These are phyloP conservation scores for Myxozyma monticola DNA, from an alignment of 805 yeast genomes.

Conservation along the genomic window DNA sequence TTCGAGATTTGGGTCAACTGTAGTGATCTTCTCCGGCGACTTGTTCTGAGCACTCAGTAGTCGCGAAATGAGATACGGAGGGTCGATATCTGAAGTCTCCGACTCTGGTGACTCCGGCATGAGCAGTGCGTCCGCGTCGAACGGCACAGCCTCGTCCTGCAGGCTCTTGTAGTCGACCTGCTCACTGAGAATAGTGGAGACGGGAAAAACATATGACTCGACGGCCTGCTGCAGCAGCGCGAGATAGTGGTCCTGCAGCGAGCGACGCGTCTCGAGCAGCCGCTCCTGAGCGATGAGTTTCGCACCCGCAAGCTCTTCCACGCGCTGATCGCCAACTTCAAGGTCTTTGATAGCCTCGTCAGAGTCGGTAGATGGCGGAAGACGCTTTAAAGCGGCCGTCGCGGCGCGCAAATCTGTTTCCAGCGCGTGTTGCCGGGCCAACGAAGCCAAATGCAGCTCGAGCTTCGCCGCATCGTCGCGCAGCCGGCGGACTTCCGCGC, in stretches of 20 bases:
- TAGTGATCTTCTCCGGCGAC: background rate
- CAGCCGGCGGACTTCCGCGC: background rate
- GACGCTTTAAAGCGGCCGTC: background rate
- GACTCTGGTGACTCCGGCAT: background rate
- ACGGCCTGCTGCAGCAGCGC: conserved; percentile 8
- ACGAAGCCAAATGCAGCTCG: background rate
- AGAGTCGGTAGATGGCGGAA: background rate
- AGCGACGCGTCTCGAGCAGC: conserved; percentile 6
- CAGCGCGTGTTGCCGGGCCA: conserved; percentile 2
- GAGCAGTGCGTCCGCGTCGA: conserved; percentile 8
- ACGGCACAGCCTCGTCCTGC: background rate
- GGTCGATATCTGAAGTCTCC: background rate
- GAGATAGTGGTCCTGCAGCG: conserved; percentile 4
- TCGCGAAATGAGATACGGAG: background rate
- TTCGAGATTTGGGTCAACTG: background rate
- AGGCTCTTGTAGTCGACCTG: background rate
- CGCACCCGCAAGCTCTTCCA: too few species aligned
- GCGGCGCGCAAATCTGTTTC: background rate
- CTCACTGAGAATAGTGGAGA: conserved; percentile 1
- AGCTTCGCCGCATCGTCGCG: background rate
- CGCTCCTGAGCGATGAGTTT: conserved; percentile 2
- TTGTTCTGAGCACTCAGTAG: background rate
- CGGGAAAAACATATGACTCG: conserved; percentile 17
- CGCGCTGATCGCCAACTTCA: too few species aligned
- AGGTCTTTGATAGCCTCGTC: background rate